Evolutionary conservation across 768 basidiomycete genomes (phyloP).

Genomic region (Suillus fuscotomentosus): DNA sequence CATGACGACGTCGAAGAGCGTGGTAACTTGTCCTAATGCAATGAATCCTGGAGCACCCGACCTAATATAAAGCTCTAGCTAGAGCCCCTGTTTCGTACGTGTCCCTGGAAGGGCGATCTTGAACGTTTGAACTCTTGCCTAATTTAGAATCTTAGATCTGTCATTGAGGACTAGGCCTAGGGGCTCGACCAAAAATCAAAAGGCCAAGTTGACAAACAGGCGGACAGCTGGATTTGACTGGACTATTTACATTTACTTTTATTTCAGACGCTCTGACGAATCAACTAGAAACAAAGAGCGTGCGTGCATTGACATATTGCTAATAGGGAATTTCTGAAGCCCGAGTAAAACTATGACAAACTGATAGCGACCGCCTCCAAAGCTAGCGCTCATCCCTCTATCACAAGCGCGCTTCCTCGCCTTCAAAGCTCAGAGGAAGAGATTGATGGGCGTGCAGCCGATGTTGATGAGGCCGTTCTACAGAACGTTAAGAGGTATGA

Average conservation of each 20-base stretch:
- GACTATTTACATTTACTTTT: background rate
- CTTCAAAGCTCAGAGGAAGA: background rate
- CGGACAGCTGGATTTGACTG: background rate
- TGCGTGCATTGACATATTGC: constrained; percentile 1
- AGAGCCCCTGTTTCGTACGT: background rate
- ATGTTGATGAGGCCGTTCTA: constrained; percentile 10
- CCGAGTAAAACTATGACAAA: background rate
- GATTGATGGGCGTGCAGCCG: constrained; percentile 9
- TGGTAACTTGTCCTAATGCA: background rate
- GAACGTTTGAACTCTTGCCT: background rate
- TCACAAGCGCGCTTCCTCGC: background rate
- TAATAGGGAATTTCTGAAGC: background rate
- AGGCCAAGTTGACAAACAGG: background rate
- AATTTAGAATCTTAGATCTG: background rate
- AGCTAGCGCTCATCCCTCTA: background rate
- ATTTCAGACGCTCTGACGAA: background rate
- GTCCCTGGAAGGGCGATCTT: background rate
- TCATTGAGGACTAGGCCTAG: background rate
- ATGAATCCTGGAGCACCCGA: background rate
- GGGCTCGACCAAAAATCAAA: background rate
- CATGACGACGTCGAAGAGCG: background rate
- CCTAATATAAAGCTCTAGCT: background rate
- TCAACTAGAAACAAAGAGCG: background rate
- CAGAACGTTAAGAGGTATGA: background rate
- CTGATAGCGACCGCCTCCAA: background rate